A percentile compares a stretch with the other conserved stretches of the same genome.
Evolutionary conservation across 1,139 yeast species (phyloP).

Genomic region (Geotrichum klebahnii): DNA sequence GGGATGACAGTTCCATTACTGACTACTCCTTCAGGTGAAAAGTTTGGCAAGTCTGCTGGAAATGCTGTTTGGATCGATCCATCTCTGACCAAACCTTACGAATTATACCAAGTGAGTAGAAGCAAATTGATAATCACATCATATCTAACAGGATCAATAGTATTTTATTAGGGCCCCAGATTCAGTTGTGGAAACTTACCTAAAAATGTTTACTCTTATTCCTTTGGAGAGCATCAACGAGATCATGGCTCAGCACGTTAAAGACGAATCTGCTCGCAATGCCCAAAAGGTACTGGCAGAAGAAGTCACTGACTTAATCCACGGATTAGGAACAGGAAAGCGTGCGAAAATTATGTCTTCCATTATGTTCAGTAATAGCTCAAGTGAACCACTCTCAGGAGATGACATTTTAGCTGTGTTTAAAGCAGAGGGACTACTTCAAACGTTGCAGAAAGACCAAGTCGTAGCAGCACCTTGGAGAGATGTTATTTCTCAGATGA

Average conservation of each 20-base stretch:
- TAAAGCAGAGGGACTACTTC: slow-evolving; percentile 57
- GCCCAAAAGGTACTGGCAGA: slow-evolving; percentile 78
- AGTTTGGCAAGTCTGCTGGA: slow-evolving; percentile 96
- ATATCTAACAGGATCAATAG: slow-evolving; percentile 10
- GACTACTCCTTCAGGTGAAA: slow-evolving; percentile 85
- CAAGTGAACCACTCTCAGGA: slow-evolving; percentile 36
- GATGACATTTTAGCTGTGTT: slow-evolving; percentile 55
- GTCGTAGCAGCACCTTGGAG: slow-evolving; percentile 40
- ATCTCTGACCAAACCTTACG: slow-evolving; percentile 68
- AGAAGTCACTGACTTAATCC: slow-evolving; percentile 82
- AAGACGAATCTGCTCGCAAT: slow-evolving; percentile 57
- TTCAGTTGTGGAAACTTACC: slow-evolving; percentile 62
- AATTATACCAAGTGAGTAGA: slow-evolving; percentile 57
- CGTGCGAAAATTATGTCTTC: slow-evolving; percentile 61
- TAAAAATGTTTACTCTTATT: slow-evolving; percentile 74
- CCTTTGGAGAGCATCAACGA: slow-evolving; percentile 57
- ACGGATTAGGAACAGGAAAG: slow-evolving; percentile 73
- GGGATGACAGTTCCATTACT: slow-evolving; percentile 89
- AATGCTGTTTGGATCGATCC: slow-evolving; percentile 87
- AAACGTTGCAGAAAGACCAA: slow-evolving; percentile 40
- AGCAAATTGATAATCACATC: not conserved
- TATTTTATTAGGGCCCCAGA: slow-evolving; percentile 79
- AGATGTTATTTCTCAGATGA: slow-evolving; percentile 38
- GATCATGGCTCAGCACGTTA: slow-evolving; percentile 50
- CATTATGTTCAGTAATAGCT: slow-evolving; percentile 46